Percentiles rank a stretch among this genome's conserved stretches.
These are phyloP conservation scores for Metschnikowia drakensbergensis DNA, from an alignment of 805 yeast genomes.

Conservation along the genomic window DNA sequence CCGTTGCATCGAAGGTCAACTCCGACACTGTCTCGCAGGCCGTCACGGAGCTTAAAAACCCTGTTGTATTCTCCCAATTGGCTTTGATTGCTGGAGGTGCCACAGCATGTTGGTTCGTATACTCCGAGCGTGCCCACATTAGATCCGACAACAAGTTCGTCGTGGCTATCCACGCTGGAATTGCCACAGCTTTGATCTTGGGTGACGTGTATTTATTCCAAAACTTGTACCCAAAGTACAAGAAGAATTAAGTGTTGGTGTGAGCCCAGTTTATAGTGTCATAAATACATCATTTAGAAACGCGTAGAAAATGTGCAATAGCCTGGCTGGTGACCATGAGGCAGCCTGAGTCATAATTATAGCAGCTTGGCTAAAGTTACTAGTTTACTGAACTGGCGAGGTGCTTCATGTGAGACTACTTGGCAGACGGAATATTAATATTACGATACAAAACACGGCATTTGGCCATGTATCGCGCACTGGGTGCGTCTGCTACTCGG, in stretches of 20 bases:
- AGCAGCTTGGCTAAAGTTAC: too few species aligned
- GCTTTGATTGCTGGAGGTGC: conserved; percentile 46
- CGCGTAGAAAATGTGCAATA: background rate
- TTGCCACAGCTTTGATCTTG: conserved; percentile 51
- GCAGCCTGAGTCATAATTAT: too few species aligned
- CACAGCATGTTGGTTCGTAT: conserved; percentile 47
- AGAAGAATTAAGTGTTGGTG: conserved; percentile 27
- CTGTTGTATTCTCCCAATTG: conserved; percentile 55
- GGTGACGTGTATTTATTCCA: conserved; percentile 53
- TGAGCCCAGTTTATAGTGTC: background rate
- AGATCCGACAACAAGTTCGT: conserved; percentile 37
- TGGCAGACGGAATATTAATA: background rate
- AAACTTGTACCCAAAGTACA: conserved; percentile 53
- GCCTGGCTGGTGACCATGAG: too few species aligned
- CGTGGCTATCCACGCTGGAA: conserved; percentile 46
- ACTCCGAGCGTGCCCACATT: conserved; percentile 50
- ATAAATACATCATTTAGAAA: background rate
- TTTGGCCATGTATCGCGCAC: conserved; percentile 1
- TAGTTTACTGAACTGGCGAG: too few species aligned
- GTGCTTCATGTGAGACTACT: background rate
- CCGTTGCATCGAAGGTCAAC: conserved; percentile 13
- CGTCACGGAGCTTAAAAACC: conserved; percentile 51
- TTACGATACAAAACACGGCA: background rate
- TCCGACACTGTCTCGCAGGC: conserved; percentile 18
- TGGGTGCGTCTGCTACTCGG: conserved; percentile 1